Conservation (phyloP, 75 land plant genomes). For the Picea glauca region DNA sequence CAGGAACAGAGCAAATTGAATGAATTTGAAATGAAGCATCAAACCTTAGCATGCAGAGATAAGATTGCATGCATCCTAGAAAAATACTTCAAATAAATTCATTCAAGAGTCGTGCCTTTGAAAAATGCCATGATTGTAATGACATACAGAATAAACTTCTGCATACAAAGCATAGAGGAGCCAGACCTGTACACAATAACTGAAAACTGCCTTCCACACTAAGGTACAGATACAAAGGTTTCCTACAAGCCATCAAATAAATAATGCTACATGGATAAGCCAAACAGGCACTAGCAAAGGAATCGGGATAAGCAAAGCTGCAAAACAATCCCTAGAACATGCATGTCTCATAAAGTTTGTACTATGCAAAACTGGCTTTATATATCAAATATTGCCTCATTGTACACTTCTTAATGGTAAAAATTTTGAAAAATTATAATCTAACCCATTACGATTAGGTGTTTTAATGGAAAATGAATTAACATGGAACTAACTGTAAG, state of each 20-base stretch:
- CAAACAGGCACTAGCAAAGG: neutral
- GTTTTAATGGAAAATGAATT: too few species aligned
- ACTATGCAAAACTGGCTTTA: too few species aligned
- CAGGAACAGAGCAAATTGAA: neutral
- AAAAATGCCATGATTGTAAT: neutral
- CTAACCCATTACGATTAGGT: too few species aligned
- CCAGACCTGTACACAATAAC: neutral
- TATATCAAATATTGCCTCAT: too few species aligned
- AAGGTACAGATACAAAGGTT: neutral
- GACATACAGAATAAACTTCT: neutral
- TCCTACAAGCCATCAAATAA: neutral
- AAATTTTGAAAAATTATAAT: too few species aligned
- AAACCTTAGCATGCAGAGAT: neutral
- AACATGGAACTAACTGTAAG: too few species aligned
- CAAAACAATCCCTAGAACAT: too few species aligned
- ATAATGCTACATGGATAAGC: neutral
- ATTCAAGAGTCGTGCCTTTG: neutral
- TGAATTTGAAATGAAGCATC: neutral
- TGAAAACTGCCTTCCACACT: neutral
- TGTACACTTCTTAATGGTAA: too few species aligned
- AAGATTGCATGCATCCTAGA: neutral
- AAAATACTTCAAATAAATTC: constrained; percentile 1
- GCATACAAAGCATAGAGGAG: neutral
- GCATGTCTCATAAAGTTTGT: too few species aligned
- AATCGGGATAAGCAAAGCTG: too few species aligned